A percentile compares a stretch with the other conserved stretches of the same genome.
phyloP scores from a whole-genome alignment of 148 eudicot genomes.

The Heliosperma pusillum region DNA sequence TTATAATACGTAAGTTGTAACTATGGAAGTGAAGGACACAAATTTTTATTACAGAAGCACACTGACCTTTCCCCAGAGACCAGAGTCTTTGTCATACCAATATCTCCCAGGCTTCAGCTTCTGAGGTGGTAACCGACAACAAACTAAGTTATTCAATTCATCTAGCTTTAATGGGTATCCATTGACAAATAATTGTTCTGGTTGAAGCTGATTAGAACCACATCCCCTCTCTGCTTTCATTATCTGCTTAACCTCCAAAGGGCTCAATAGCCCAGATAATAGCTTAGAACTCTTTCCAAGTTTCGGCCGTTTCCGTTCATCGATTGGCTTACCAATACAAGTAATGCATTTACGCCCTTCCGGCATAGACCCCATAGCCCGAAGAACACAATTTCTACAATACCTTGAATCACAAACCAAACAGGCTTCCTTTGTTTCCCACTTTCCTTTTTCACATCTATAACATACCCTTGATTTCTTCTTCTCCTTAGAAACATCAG shows the following conservation, averaged over 20 bases:
- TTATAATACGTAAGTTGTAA: not conserved
- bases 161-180: conserved; percentile 82
- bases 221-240: conserved; percentile 98
- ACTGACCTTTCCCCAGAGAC: conserved; percentile 92
- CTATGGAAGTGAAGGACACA: not conserved
- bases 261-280: conserved; percentile 72
- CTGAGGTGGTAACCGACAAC: conserved; percentile 77
- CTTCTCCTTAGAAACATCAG: conserved; percentile 53
- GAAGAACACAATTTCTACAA: conserved; percentile 88
- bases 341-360: conserved; percentile 98
- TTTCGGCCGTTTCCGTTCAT: conserved; percentile 64
- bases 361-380: conserved; percentile 99
- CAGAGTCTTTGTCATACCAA: conserved; percentile 99
- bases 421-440: conserved; percentile 88
- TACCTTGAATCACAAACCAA: conserved; percentile 83
- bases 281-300: conserved; percentile 83
- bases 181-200: conserved; percentile 85
- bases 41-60: not conserved
- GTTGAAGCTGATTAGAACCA: conserved; percentile 90
- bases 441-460: conserved; percentile 90
- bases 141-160: conserved; percentile 85
- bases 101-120: conserved; percentile 83
- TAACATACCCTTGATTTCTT: conserved; percentile 60
- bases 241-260: conserved; percentile 90
- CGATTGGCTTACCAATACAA: conserved; percentile 83